Percentiles rank a stretch among this genome's conserved stretches.
Evolutionary conservation across 2,329 filamentous ascomycete genomes (phyloP).

Genomic region (Plenodomus biglobosus): DNA sequence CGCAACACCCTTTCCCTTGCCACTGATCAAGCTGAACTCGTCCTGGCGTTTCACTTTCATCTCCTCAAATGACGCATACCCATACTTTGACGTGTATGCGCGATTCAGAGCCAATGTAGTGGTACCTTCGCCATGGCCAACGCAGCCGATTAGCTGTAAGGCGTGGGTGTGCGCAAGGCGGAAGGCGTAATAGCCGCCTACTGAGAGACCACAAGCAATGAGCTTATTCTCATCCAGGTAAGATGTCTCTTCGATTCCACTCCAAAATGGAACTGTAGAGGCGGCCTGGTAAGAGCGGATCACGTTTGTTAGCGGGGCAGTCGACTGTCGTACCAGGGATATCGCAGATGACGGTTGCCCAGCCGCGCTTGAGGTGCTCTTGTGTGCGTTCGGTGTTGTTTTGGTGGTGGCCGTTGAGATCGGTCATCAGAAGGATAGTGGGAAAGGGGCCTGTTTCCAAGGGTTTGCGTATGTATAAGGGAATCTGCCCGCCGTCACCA

Average conservation of each 20-base stretch:
- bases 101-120: constrained; percentile 60
- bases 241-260: constrained; percentile 50
- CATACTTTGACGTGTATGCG: constrained; percentile 52
- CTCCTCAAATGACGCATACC: constrained; percentile 37
- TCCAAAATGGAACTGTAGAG: constrained; percentile 56
- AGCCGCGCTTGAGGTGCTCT: constrained; percentile 51
- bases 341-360: constrained; percentile 55
- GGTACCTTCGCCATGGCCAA: constrained; percentile 58
- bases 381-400: constrained; percentile 50
- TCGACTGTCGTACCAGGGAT: constrained; percentile 59
- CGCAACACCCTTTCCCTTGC: constrained; percentile 53
- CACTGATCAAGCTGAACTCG: constrained; percentile 56
- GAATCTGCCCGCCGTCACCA: constrained; percentile 58
- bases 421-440: constrained; percentile 57
- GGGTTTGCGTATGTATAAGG: constrained; percentile 66
- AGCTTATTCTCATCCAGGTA: constrained; percentile 52
- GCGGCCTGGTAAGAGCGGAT: constrained; percentile 54
- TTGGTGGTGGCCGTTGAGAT: constrained; percentile 61
- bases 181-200: constrained; percentile 61
- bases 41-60: constrained; percentile 53
- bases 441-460: constrained; percentile 47
- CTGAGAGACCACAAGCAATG: constrained; percentile 58
- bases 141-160: constrained; percentile 50
- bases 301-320: constrained; percentile 53
- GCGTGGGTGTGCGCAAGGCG: constrained; percentile 59